Base-by-base conservation (phyloP, 2,329 filamentous ascomycete species). In the Blastomyces emzantsi region DNA sequence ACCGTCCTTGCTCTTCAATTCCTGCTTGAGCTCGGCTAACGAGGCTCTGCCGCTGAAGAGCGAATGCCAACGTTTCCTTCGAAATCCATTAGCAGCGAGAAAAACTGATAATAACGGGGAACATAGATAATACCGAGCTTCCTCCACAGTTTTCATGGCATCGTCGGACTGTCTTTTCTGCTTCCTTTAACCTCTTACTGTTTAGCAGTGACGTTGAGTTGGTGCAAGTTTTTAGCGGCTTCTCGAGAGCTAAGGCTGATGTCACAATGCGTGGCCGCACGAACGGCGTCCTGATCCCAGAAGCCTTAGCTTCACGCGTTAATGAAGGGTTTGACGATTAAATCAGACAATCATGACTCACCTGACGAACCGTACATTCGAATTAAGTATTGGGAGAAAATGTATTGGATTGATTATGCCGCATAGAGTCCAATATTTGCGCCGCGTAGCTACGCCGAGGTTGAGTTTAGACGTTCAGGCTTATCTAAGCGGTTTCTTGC, bases 51-150 rank as follows among this genome's bases (percentile, higher is more conserved):
- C 70, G 79, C 47, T 28, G 71, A 85, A 82, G 47, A 88, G 86
- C 69, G 82, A 79, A 70, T 84, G 79, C 89, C 89, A 92, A 83
- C 86, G 83, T 73, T 80, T 78, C 73, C 88, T 90, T 69, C 49
- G 58, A 62, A 66, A 61, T 64, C 73, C 61, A n/a, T 58, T 63
- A 73, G 67, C 62, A 57, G 39, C 33, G 36, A 62, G 58, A 28
- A 49, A 49, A 17, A 54, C 55, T 56, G 13, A 39, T 19, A 39
- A 39, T 47, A 47, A 33, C 58, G 28, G 15, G 54, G 19, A 28
- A 58, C 36, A 60, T 25, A 54, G 62, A 59, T 64, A 69, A 63
- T 72, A 84, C 83, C 79, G 82, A 71, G 80, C 78, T 68, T 85
- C 83, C 66, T 79, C 78, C 72, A 84, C 75, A 67, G 80, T 77